Evolutionary conservation across 176 grass and related monocot genomes (phyloP), one percentile per base, ranked within the genome.

Genomic region (Aegilops sharonensis): DNA sequence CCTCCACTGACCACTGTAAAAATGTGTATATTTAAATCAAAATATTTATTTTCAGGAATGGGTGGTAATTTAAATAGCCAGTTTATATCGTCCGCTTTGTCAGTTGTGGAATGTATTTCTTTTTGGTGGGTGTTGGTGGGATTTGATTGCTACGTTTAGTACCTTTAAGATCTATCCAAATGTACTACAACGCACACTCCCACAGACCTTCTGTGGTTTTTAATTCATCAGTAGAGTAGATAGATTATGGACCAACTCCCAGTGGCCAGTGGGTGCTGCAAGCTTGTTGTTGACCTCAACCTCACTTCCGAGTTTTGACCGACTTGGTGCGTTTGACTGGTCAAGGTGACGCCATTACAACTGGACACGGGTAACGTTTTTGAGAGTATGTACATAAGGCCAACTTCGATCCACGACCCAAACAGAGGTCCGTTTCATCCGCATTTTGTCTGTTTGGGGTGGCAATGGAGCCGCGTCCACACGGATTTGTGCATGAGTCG

Each of bases 251-350:
- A 80, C 85, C 68, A 76, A 73, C 69, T 75, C 56, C 56, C 35
- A 14, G 27, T 23, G 43, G 71, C 45, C 77, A n/a, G 29, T 82
- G 78, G 74, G 29, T 12, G 20, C 5, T 81, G 35, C 42, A 47
- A 36, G 18, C 30, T 81, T 65, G 12, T 36, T 18, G 43, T 81
- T 42, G 23, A 62, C 35, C 50, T 25, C 29, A 11, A 14, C 8
- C n/a, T 75, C 47, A 43, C 24, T 45, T 14, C 18, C 24, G 72
- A 68, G 56, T 80, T 84, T 81, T 91, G 85, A 87, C 89, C 20
- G 12, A 27, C 57, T 54, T 79, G 6, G 20, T 67, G 80, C 25
- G 21, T 87, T 87, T 85, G 67, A 85, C 76, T 68, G 43, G 73
- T 11, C 23, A 90, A 40, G 11, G 10, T 64, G 17, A 72, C 52